phyloP scores from a whole-genome alignment of 116 monocot genomes.

The Iris pallida region DNA sequence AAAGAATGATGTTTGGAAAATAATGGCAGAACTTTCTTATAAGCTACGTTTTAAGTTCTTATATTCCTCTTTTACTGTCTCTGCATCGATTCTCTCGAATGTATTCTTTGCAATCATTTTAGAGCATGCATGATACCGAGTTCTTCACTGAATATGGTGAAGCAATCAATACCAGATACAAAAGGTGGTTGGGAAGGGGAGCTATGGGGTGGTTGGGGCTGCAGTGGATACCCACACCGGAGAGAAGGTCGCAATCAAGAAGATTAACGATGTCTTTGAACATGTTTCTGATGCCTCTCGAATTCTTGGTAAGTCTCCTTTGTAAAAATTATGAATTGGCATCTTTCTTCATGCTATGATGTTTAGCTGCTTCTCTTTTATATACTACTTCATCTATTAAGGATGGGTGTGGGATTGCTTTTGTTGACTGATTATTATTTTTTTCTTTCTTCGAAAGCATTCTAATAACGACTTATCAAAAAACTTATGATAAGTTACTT shows the following conservation, averaged over 20 bases:
- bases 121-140: constrained; percentile 14
- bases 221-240: constrained; percentile 10
- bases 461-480: no score
- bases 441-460: no score
- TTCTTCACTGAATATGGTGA: constrained; percentile 29
- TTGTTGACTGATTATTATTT: no score
- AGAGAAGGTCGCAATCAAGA: constrained; percentile 12
- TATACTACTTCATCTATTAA: no score
- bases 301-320: no score
- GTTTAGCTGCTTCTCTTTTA: background rate
- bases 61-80: no score
- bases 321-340: background rate
- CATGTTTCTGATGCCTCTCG: constrained; percentile 23
- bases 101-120: background rate
- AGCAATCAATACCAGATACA: constrained; percentile 25
- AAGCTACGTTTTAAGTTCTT: no score
- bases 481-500: no score
- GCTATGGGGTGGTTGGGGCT: constrained; percentile 19
- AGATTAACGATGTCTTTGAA: constrained; percentile 11
- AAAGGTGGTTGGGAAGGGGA: constrained; percentile 26
- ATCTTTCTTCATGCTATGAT: background rate
- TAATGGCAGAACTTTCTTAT: no score
- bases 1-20: no score
- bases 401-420: no score
- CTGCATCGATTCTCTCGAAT: no score